Conservation (phyloP, 345 rosid genomes). For the Boechera stricta region DNA sequence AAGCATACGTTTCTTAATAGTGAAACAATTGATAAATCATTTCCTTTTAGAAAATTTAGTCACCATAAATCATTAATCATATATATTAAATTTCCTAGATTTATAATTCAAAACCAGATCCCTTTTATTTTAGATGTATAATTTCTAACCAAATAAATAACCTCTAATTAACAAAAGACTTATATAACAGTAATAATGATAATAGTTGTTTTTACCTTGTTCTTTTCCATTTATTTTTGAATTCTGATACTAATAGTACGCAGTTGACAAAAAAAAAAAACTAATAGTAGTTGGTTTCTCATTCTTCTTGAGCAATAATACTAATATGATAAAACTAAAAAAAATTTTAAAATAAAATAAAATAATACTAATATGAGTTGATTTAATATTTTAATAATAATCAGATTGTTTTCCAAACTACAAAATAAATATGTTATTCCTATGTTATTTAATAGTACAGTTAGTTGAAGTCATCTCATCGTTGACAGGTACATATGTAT, state of each 20-base stretch:
- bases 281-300: too few species aligned
- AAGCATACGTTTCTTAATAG: not conserved
- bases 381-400: not conserved
- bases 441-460: not conserved
- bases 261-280: too few species aligned
- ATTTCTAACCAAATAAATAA: not conserved
- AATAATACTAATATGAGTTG: not conserved
- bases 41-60: not conserved
- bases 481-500: not conserved
- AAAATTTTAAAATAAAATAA: too few species aligned
- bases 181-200: too few species aligned
- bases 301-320: too few species aligned
- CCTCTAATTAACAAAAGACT: not conserved
- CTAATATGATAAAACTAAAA: not conserved
- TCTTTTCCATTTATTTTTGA: too few species aligned
- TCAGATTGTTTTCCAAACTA: not conserved
- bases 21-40: not conserved
- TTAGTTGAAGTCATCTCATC: not conserved
- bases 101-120: not conserved
- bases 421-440: not conserved
- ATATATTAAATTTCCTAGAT: not conserved
- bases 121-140: not conserved
- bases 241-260: not conserved
- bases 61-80: not conserved
- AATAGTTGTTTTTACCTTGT: not conserved